Percentiles rank a stretch among this genome's conserved stretches.
Conservation (phyloP, 352 stramenopile species). For the Phytophthora tubulina region DNA sequence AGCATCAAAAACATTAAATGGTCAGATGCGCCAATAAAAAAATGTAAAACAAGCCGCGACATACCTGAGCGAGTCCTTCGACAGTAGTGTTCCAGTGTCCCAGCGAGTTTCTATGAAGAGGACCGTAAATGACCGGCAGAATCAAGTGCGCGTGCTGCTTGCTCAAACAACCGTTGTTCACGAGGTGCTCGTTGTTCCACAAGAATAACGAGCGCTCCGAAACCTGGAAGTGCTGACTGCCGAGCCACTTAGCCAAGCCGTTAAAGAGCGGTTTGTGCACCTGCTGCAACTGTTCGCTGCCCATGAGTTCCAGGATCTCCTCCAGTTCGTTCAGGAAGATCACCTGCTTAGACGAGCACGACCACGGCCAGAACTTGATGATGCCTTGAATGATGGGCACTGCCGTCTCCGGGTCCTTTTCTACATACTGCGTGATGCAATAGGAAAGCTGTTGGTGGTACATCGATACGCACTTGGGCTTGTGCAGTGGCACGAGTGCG, state of each 20-base stretch:
- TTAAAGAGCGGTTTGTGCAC: slow-evolving; percentile 86
- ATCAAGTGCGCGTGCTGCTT: slow-evolving; percentile 94
- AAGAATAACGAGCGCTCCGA: slow-evolving; percentile 98
- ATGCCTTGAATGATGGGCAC: slow-evolving; percentile 96
- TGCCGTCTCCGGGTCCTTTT: slow-evolving; percentile 98
- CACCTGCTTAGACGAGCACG: slow-evolving; percentile 94
- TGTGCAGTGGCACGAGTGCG: slow-evolving; percentile 98
- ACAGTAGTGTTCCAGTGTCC: slow-evolving; percentile 98
- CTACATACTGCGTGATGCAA: slow-evolving; percentile 99
- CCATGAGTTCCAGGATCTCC: slow-evolving; percentile 98
- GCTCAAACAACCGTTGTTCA: slow-evolving; percentile 95
- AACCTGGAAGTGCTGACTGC: slow-evolving; percentile 96
- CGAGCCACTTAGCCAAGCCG: slow-evolving; percentile 90
- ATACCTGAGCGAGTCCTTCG: slow-evolving; percentile 92
- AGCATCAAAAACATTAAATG: neutral
- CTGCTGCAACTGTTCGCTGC: slow-evolving; percentile 78
- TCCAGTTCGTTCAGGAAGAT: slow-evolving; percentile 99
- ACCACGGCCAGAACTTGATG: slow-evolving; percentile 97
- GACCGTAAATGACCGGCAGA: slow-evolving; percentile 95
- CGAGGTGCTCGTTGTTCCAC: slow-evolving; percentile 99
- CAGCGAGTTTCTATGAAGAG: slow-evolving; percentile 88
- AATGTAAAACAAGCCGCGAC: slow-evolving; percentile 1
- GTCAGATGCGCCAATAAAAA: neutral
- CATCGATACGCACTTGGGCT: slow-evolving; percentile 96
- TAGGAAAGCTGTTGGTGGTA: slow-evolving; percentile 99